Percentiles rank a stretch among this genome's conserved stretches.
Evolutionary conservation across 192 early-diverging fungal genomes (phyloP).

Genomic region (Funneliformis geosporum): DNA sequence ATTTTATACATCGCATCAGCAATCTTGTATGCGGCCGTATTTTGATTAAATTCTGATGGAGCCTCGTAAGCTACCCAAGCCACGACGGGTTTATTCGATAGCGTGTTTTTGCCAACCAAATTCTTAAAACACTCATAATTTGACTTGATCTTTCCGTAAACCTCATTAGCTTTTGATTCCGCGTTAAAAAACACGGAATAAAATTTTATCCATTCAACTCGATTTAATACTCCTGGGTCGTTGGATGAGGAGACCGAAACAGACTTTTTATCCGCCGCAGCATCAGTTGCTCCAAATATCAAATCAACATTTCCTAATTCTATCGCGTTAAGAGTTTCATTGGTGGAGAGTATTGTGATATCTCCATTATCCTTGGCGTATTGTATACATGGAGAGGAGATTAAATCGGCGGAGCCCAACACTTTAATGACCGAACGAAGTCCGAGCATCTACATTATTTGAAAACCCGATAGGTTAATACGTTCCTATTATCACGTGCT

Average conservation of each 20-base stretch:
- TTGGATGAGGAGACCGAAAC: conserved; percentile 48
- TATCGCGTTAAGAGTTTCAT: conserved; percentile 48
- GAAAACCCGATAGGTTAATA: conserved; percentile 25
- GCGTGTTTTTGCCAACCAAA: conserved; percentile 33
- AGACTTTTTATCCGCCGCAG: conserved; percentile 48
- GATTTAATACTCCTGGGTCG: conserved; percentile 54
- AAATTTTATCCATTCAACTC: conserved; percentile 61
- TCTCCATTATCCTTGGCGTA: conserved; percentile 28
- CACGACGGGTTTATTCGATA: conserved; percentile 47
- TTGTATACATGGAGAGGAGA: conserved; percentile 57
- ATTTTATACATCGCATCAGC: conserved; percentile 60
- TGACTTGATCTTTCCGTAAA: conserved; percentile 47
- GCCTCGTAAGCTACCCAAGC: conserved; percentile 65
- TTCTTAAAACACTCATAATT: conserved; percentile 62
- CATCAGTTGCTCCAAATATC: conserved; percentile 46
- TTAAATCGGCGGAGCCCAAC: conserved; percentile 7
- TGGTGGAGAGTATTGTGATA: conserved; percentile 41
- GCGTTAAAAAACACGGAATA: conserved; percentile 67
- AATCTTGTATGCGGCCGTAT: conserved; percentile 65
- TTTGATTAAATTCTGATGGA: conserved; percentile 65
- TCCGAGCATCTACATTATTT: neutral
- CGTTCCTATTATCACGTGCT: neutral
- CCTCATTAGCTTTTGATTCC: conserved; percentile 52
- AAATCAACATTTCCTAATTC: conserved; percentile 53
- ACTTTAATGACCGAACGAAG: neutral